Evolutionary conservation across 2,329 filamentous ascomycete genomes (phyloP).

Genomic region (Exophiala sp.): DNA sequence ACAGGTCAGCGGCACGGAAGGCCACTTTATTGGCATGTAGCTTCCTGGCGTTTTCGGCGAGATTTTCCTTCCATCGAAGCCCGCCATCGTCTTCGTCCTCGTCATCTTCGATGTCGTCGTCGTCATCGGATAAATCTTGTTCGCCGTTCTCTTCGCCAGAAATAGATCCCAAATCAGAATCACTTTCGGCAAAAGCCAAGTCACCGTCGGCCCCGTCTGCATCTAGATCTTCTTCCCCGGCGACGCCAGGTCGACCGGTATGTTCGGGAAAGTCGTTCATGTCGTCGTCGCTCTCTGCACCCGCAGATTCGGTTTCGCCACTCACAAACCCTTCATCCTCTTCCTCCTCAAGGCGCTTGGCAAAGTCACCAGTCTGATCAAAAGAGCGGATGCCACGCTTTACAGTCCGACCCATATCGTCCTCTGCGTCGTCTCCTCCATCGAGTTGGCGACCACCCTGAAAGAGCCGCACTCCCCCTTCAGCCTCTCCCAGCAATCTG

Average conservation of each 20-base stretch:
- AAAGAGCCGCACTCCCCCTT: conserved; percentile 80
- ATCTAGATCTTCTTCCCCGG: conserved; percentile 45
- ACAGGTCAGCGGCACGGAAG: conserved; percentile 75
- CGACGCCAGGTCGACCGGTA: conserved; percentile 41
- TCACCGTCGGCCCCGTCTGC: conserved; percentile 59
- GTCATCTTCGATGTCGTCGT: conserved; percentile 37
- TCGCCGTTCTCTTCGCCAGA: conserved; percentile 58
- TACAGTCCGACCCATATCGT: conserved; percentile 53
- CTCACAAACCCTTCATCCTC: conserved; percentile 53
- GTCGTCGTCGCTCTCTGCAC: conserved; percentile 38
- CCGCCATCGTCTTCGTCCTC: conserved; percentile 64
- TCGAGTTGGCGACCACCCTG: conserved; percentile 58
- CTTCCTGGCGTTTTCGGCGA: conserved; percentile 66
- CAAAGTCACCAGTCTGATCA: conserved; percentile 43
- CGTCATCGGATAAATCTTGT: conserved; percentile 45
- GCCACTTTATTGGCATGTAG: conserved; percentile 64
- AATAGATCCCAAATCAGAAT: conserved; percentile 89
- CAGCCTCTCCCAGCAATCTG: conserved; percentile 72
- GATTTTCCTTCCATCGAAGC: conserved; percentile 80
- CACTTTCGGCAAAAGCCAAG: conserved; percentile 87
- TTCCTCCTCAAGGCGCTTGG: conserved; percentile 51
- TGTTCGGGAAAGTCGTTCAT: conserved; percentile 38
- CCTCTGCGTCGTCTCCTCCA: conserved; percentile 50
- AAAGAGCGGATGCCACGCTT: conserved; percentile 48
- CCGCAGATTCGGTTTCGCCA: conserved; percentile 52